Evolutionary conservation across 129 eudicot species (phyloP), one percentile per base, ranked within the genome.

Genomic region (Pulicaria dysenterica): DNA sequence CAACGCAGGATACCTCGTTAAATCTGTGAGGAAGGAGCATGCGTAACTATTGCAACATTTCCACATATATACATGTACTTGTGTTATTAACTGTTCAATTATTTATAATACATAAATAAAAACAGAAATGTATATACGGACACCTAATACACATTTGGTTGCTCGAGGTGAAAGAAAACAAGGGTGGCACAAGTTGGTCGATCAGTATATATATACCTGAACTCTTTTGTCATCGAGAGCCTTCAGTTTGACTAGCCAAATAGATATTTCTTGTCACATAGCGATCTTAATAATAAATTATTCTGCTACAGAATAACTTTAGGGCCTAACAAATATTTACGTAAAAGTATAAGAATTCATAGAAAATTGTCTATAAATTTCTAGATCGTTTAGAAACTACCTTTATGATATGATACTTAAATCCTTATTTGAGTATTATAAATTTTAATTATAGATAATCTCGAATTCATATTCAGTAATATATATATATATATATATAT

Each of bases 101-200:
- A 41, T 5, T 14, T 39, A 40, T 62, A 41, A 60, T 60, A 60
- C 31, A 38, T 13, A 60, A 62, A 39, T 6, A 61, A 12, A 62
- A 14, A 12, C 12, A 59, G 3, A 9, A 59, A 36, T 37, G 49
- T 15, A 24, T 16, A 5, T 55, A 16, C 14, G 6, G 10, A 47
- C 40, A 19, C 16, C 24, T 71, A 31, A 54, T 41, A 57, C 11
- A 50, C 3, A 58, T 58, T 31, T 62, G 49, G 64, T 7, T 73
- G 44, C 49, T 62, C 62, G 63, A 49, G 78, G 44, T 61, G 45
- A 71, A 73, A 17, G 78, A 63, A 73, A 73, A 49, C 62, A 69
- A 49, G 40, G 45, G 53, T 38, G 68, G 64, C 55, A 62, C 71
- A 73, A 73, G 78, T 64, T 73, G 78, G 77, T 62, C 63, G 78